These are phyloP conservation scores for Allomyces macrogynus DNA, from an alignment of 192 early-diverging fungal genomes.

Conservation along the genomic window DNA sequence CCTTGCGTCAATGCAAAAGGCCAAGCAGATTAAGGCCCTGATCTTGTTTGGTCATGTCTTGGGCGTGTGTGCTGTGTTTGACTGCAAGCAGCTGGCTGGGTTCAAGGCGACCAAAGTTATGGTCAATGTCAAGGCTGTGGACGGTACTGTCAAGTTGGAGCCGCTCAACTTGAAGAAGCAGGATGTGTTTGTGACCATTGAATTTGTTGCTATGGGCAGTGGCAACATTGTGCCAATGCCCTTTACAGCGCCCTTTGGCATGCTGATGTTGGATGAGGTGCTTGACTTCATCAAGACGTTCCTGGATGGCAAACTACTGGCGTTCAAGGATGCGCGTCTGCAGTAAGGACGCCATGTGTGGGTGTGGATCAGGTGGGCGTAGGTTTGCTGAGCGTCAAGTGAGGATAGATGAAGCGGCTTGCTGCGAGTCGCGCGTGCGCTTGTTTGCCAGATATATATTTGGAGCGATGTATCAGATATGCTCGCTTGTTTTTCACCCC, in stretches of 20 bases:
- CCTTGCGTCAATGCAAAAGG: constrained; percentile 12
- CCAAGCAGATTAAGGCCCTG: constrained; percentile 13
- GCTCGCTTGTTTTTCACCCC: no score
- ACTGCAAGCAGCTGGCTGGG: constrained; percentile 8
- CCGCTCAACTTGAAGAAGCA: constrained; percentile 14
- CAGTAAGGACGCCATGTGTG: no score
- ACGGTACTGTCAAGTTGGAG: constrained; percentile 9
- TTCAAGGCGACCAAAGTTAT: constrained; percentile 2
- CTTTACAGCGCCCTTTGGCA: constrained; percentile 5
- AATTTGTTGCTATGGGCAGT: constrained; percentile 42
- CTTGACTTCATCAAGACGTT: constrained; percentile 17
- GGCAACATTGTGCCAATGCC: constrained; percentile 28
- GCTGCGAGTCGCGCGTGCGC: no score
- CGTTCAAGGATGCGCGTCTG: no score
- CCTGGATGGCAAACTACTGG: not conserved
- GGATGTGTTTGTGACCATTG: constrained; percentile 28
- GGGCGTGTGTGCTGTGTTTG: constrained; percentile 26
- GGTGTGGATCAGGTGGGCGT: no score
- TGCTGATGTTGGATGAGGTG: constrained; percentile 9
- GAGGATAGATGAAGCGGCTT: no score
- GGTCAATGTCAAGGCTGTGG: constrained; percentile 8
- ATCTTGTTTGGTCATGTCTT: constrained; percentile 35
- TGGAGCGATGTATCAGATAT: no score
- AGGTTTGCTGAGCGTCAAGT: no score
- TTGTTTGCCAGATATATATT: no score